Conservation (phyloP, 2,329 filamentous ascomycete genomes). For the Hypomyces rosellus region DNA sequence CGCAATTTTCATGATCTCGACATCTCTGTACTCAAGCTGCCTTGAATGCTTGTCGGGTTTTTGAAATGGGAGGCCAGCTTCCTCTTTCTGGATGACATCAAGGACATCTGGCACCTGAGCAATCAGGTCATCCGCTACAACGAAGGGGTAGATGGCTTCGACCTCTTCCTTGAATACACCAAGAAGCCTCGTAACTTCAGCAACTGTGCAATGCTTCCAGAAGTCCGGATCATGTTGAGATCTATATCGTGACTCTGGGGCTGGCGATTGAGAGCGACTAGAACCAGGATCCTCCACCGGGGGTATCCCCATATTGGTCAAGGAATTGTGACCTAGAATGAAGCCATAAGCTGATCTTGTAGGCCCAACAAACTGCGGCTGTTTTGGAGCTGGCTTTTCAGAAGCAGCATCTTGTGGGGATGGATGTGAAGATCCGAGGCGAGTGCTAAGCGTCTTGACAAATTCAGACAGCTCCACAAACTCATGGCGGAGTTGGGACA, state of each 20-base stretch:
- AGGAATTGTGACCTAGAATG: slow-evolving; percentile 28
- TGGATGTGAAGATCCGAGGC: slow-evolving; percentile 11
- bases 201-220: slow-evolving; percentile 18
- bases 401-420: slow-evolving; percentile 12
- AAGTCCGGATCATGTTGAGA: slow-evolving; percentile 14
- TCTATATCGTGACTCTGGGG: neutral
- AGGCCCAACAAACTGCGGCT: slow-evolving; percentile 31
- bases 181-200: slow-evolving; percentile 27
- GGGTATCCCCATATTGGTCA: slow-evolving; percentile 31
- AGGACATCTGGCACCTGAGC: slow-evolving; percentile 22
- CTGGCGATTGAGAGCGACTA: slow-evolving; percentile 10
- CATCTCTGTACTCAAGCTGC: slow-evolving; percentile 18
- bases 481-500: slow-evolving; percentile 24
- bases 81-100: slow-evolving; percentile 14
- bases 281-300: slow-evolving; percentile 19
- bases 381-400: slow-evolving; percentile 22
- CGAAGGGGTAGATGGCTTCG: slow-evolving; percentile 31
- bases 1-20: slow-evolving; percentile 28
- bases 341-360: slow-evolving; percentile 30
- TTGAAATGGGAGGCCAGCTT: neutral
- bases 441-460: slow-evolving; percentile 20
- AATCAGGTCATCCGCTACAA: slow-evolving; percentile 23
- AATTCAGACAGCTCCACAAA: slow-evolving; percentile 22
- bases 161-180: slow-evolving; percentile 34
- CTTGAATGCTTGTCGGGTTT: neutral